Conservation (phyloP, 2,329 filamentous ascomycete species). For the Ascochyta pisi region DNA sequence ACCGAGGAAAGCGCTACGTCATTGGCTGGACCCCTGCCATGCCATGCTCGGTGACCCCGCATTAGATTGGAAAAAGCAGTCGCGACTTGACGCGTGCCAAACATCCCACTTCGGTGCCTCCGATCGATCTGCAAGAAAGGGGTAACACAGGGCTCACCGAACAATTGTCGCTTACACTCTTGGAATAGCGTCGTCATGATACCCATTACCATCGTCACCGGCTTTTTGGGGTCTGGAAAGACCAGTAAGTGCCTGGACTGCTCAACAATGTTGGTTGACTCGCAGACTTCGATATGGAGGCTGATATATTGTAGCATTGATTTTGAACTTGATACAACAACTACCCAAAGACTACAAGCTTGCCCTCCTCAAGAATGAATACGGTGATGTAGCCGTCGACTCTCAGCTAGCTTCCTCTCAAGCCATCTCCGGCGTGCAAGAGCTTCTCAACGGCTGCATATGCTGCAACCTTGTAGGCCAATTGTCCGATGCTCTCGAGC, state of each 20-base stretch:
- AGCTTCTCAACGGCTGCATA: slow-evolving; percentile 96
- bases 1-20: slow-evolving; percentile 10
- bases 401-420: slow-evolving; percentile 84
- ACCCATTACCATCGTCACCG: slow-evolving; percentile 93
- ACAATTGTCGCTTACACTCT: background rate
- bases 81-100: slow-evolving; percentile 12
- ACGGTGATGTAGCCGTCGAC: slow-evolving; percentile 92
- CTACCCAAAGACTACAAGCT: slow-evolving; percentile 87
- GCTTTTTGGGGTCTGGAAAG: slow-evolving; percentile 95
- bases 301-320: slow-evolving; percentile 62
- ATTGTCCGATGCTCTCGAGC: slow-evolving; percentile 77
- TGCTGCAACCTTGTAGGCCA: slow-evolving; percentile 98
- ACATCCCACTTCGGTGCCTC: slow-evolving; percentile 10
- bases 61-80: slow-evolving; percentile 16
- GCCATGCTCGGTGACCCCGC: slow-evolving; percentile 12
- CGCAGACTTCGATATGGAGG: background rate
- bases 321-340: slow-evolving; percentile 92
- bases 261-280: slow-evolving; percentile 9
- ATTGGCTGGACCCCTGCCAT: slow-evolving; percentile 5
- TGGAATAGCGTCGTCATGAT: slow-evolving; percentile 54
- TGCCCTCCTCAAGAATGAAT: slow-evolving; percentile 96
- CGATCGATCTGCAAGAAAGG: slow-evolving; percentile 5
- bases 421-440: slow-evolving; percentile 86
- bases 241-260: slow-evolving; percentile 62
- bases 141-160: slow-evolving; percentile 3